Evolutionary conservation across 352 stramenopile species (phyloP).

Genomic region (Globisporangium orthogonon): DNA sequence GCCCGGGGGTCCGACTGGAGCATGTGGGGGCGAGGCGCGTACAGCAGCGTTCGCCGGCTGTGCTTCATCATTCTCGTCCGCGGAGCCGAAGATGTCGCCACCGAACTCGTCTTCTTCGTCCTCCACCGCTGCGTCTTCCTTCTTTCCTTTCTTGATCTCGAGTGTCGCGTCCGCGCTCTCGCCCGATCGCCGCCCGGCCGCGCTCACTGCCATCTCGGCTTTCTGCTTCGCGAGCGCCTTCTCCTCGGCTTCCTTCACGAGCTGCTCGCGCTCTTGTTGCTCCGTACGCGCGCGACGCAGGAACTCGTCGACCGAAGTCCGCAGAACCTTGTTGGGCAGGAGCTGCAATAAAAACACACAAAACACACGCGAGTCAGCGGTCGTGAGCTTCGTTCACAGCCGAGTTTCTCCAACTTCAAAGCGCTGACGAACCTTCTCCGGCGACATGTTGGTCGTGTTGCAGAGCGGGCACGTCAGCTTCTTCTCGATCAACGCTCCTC

Average conservation of each 20-base stretch:
- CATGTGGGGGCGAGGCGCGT: constrained; percentile 20
- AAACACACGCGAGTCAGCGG: constrained; percentile 1
- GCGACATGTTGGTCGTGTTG: constrained; percentile 76
- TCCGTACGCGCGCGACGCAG: constrained; percentile 66
- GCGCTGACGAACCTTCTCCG: constrained; percentile 44
- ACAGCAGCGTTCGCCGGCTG: constrained; percentile 9
- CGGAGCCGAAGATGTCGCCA: constrained; percentile 76
- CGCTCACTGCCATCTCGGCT: constrained; percentile 43
- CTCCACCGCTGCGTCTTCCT: constrained; percentile 50
- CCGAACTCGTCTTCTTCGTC: constrained; percentile 85
- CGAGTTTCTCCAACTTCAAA: not conserved
- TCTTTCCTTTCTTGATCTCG: constrained; percentile 85
- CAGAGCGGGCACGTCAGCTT: constrained; percentile 81
- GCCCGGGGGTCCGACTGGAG: not conserved
- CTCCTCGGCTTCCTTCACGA: constrained; percentile 82
- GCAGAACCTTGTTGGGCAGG: constrained; percentile 75
- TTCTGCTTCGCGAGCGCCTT: constrained; percentile 80
- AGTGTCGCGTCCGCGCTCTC: constrained; percentile 79
- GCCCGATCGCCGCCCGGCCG: constrained; percentile 36
- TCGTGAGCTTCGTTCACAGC: not conserved
- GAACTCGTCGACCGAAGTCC: constrained; percentile 83
- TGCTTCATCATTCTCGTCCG: constrained; percentile 41
- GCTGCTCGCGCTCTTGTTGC: constrained; percentile 77
- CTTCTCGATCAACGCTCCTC: constrained; percentile 64
- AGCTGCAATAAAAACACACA: constrained; percentile 18